Conservation (phyloP, 331 rosid genomes). For the Ulmus americana region DNA sequence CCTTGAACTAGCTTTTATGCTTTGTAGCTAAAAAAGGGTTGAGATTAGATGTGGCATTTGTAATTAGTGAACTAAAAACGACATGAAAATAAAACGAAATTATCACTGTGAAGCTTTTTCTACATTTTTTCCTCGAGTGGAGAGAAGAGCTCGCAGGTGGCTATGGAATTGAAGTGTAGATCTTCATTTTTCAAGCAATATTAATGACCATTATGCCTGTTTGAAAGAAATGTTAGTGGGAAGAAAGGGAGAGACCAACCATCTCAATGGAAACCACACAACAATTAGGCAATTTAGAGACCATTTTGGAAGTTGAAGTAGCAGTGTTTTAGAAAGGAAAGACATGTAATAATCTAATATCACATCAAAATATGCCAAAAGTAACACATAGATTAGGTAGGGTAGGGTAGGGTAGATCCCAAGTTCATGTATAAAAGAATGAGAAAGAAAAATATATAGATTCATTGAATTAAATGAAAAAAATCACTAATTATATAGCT, state of each 20-base stretch:
- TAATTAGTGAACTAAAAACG: no score
- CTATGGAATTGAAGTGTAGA: no score
- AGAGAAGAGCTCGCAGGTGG: no score
- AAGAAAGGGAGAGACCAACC: constrained; percentile 18
- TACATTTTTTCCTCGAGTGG: no score
- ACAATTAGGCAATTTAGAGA: background rate
- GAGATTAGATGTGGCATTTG: no score
- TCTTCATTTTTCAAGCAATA: background rate
- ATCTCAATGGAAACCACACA: background rate
- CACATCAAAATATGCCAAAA: background rate
- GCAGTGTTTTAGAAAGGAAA: background rate
- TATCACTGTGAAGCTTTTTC: no score
- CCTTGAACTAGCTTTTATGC: no score
- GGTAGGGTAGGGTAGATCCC: background rate
- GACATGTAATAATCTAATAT: background rate
- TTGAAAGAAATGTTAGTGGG: constrained; percentile 15
- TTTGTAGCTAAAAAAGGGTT: no score
- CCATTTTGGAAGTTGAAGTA: constrained; percentile 3
- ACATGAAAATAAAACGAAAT: no score
- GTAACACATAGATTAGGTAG: background rate
- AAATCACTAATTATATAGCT: background rate
- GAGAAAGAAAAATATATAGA: background rate
- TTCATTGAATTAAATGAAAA: background rate
- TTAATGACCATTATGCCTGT: constrained; percentile 8
- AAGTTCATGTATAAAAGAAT: background rate